Evolutionary conservation across 768 basidiomycete species (phyloP), one percentile per base, ranked within the genome.

Genomic region (Trametes coccinea): DNA sequence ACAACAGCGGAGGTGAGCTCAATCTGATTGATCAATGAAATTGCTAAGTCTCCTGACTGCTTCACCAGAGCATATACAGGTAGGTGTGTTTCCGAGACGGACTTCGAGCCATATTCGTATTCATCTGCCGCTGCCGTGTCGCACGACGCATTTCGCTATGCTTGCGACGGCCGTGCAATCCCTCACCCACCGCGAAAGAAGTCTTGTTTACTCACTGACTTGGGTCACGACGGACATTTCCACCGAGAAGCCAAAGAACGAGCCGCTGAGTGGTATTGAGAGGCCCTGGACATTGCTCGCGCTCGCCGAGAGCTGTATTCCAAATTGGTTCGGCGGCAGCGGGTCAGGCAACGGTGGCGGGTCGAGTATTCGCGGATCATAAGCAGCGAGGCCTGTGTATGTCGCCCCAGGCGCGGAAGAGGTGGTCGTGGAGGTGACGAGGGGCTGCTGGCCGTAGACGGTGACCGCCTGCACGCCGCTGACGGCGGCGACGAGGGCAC

Each of bases 161-260:
- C 22, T 22, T 22, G 22, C 22, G 22, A 0, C 22, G 0, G 22
- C 22, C 22, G 22, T 22, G 22, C 22, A 22, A 22, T 1, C 1
- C 1, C 22, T 22, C 1, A 22, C 22, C 22, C 22, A 22, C 22
- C 0, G 22, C 22, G 22, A 22, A 22, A 1, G 22, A 22, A 22
- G 22, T 1, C 22, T 22, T 22, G 11, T 37, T 49, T 52, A 83
- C 84, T 73, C 70, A 89, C 88, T 72, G 63, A 88, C 78, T 76
- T 85, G 84, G 54, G 82, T 83, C 4, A 84, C 79, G 3, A 92
- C 84, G 44, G 89, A 89, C 78, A 90, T 80, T 72, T 92, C 90
- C 39, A 92, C 80, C 4, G 86, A 89, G 70, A 92, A 90, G 2
- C 88, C 89, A 56, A 85, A 80, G 69, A 90, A 91, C 9, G 83